These are phyloP conservation scores for Cyberlindnera euphorbiae DNA, from an alignment of 805 yeast species.

Conservation along the genomic window DNA sequence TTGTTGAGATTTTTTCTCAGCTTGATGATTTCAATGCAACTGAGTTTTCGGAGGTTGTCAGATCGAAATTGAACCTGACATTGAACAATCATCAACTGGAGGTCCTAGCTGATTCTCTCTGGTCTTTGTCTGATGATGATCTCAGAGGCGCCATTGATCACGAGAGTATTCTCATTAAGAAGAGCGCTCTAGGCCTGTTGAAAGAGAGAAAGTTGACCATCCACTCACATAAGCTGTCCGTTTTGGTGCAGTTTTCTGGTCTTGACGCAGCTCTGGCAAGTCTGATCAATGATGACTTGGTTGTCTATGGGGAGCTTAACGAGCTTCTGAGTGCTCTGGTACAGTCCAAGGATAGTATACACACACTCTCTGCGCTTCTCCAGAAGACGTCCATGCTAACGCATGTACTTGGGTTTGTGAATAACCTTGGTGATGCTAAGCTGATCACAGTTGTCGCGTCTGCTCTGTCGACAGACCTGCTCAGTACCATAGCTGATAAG, in stretches of 20 bases:
- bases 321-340: slow-evolving; percentile 8
- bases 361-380: slow-evolving; percentile 17
- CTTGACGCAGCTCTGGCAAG: slow-evolving; percentile 4
- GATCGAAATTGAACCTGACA: slow-evolving; percentile 4
- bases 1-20: slow-evolving; percentile 35
- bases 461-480: slow-evolving; percentile 3
- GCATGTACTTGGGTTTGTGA: slow-evolving; percentile 12
- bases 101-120: slow-evolving; percentile 27
- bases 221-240: slow-evolving; percentile 6
- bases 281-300: slow-evolving; percentile 14
- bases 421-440: slow-evolving; percentile 1
- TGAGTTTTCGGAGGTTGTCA: slow-evolving; percentile 14
- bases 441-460: slow-evolving; percentile 15
- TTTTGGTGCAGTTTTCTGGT: background rate
- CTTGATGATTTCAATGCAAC: slow-evolving; percentile 17
- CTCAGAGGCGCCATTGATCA: slow-evolving; percentile 9
- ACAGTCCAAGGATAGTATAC: slow-evolving; percentile 7
- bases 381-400: slow-evolving; percentile 1
- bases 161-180: slow-evolving; percentile 7
- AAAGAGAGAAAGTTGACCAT: slow-evolving; percentile 16
- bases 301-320: slow-evolving; percentile 14
- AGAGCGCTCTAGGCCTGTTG: slow-evolving; percentile 12
- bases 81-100: slow-evolving; percentile 15
- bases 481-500: background rate
- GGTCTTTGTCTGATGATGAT: slow-evolving; percentile 16